Base-by-base conservation (phyloP, 2,329 filamentous ascomycete genomes). In the Sporothrix pallida region DNA sequence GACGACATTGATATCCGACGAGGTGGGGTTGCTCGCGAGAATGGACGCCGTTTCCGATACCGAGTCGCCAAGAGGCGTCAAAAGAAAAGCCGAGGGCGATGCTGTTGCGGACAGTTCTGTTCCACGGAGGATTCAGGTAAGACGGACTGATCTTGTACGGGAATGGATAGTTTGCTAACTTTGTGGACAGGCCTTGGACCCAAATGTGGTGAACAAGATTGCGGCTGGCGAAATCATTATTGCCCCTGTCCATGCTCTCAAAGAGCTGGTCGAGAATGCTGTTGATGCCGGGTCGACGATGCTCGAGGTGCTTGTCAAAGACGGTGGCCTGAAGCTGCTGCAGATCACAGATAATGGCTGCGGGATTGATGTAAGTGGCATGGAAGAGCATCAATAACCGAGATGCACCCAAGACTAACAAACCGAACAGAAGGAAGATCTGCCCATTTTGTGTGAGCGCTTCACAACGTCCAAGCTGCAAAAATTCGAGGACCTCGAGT, bases 211-310 rank as follows among this genome's bases (percentile, higher is more conserved):
- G 77, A 99, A 98, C 86, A 99, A 98, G 82, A 99, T 99, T 77
- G 96, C 96, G 0, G 96, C 96, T 0, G 96, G 96, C 23, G 96
- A 99, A 82, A 99, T 99, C 78, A 99, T 99, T 75, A 94, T 99
- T 68, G 95, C 96, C 1, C 97, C 96, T 0, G 94, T 98, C 42
- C 94, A 99, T 82, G 96, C 97, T 2, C 83, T 99, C 73, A 99
- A 99, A 82, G 96, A 99, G 81, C 85, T 99, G 69, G 94, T 99
- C 13, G 96, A 99, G 81, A 99, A 99, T 79, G 92, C 96, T 3
- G 94, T 99, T 17, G 97, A 99, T 83, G 96, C 97, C n/a, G 95
- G 96, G 5, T 93, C 96, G 2, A 98, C 96, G 0, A 90, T 92
- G 1, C 84, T 99, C 63, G 96, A 99, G 80, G 91, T 99, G 20